A percentile compares a stretch with the other conserved stretches of the same genome.
These are phyloP conservation scores for Eucalyptus curtisii DNA, from an alignment of 345 rosid genomes.

Conservation along the genomic window DNA sequence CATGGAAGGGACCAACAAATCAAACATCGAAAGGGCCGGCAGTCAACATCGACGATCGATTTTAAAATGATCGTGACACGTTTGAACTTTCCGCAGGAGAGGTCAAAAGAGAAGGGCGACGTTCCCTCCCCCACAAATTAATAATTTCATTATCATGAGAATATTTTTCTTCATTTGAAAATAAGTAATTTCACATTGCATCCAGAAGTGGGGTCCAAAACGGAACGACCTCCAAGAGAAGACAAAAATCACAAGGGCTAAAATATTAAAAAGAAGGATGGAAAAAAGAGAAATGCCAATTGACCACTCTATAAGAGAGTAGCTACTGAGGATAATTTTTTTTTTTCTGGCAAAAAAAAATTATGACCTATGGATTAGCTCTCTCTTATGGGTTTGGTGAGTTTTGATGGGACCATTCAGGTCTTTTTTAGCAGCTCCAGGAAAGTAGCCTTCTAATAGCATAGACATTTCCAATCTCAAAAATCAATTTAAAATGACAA, in stretches of 20 bases:
- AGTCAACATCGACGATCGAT: neutral
- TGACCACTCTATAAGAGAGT: neutral
- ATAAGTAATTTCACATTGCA: neutral
- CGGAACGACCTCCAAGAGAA: neutral
- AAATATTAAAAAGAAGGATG: rapidly evolving
- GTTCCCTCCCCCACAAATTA: neutral
- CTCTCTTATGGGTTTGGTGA: neutral
- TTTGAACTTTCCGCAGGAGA: neutral
- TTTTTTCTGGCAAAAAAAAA: too few species aligned
- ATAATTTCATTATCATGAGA: neutral
- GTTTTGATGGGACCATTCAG: neutral
- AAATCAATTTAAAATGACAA: too few species aligned
- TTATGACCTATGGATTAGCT: neutral
- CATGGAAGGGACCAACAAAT: neutral
- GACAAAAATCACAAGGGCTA: neutral
- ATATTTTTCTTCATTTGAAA: neutral
- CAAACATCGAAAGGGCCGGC: neutral
- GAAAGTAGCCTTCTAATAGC: neutral
- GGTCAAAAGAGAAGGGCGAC: neutral
- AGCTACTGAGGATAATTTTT: neutral
- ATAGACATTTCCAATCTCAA: neutral
- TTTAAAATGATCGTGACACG: neutral
- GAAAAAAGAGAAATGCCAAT: neutral
- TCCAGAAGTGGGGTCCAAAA: neutral
- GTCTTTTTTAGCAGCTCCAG: neutral